Conservation (phyloP, 208 protist genomes). For the Vickermania ingenoplastis region DNA sequence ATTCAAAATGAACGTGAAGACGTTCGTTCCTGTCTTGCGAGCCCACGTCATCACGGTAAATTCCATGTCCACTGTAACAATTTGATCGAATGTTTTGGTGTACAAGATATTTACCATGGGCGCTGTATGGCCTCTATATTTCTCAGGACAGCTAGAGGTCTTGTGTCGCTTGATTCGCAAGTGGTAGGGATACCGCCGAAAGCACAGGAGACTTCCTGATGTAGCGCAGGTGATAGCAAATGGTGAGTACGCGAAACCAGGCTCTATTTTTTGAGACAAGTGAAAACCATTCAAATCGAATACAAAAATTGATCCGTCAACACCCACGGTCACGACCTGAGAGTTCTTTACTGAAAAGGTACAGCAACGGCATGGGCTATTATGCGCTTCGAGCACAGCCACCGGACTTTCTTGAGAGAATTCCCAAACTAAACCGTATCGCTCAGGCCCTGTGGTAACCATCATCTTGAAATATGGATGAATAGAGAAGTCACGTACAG, state of each 20-base stretch:
- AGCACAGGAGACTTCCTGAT: conserved; percentile 26
- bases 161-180: conserved; percentile 42
- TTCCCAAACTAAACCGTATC: conserved; percentile 73
- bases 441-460: conserved; percentile 67
- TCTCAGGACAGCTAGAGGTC: conserved; percentile 31
- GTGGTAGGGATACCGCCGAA: conserved; percentile 39
- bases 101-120: conserved; percentile 48
- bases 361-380: conserved; percentile 51
- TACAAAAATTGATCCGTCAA: conserved; percentile 54
- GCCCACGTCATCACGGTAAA: conserved; percentile 70
- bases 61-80: conserved; percentile 68
- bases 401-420: conserved; percentile 45
- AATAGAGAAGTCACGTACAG: conserved; percentile 56
- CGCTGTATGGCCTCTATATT: conserved; percentile 53
- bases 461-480: conserved; percentile 47
- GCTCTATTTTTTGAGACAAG: conserved; percentile 40
- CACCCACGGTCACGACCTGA: conserved; percentile 50
- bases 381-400: conserved; percentile 51
- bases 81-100: conserved; percentile 46
- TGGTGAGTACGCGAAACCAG: conserved; percentile 14
- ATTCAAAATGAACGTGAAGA: conserved; percentile 68
- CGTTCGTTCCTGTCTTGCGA: conserved; percentile 28
- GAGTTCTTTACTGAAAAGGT: conserved; percentile 24
- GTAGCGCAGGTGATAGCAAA: conserved; percentile 24
- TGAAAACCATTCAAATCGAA: conserved; percentile 57